These are phyloP conservation scores for Aspergillus ibericus DNA, from an alignment of 2,329 filamentous ascomycete genomes.

Conservation along the genomic window DNA sequence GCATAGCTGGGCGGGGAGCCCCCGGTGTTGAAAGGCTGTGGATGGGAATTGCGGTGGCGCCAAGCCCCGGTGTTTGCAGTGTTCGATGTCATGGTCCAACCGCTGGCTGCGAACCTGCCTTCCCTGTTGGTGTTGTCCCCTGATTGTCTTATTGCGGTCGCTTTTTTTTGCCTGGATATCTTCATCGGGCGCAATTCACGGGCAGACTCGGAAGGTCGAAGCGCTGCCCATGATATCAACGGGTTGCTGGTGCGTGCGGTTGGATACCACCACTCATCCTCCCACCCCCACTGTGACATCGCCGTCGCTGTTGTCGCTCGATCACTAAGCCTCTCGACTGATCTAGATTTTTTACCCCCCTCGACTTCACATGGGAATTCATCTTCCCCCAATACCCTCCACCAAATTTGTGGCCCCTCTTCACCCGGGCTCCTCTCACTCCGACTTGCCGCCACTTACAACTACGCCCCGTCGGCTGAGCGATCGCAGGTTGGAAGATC, in stretches of 20 bases:
- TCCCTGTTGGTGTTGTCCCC: background rate
- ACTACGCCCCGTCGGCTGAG: background rate
- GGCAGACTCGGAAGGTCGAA: background rate
- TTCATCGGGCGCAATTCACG: background rate
- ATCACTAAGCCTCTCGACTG: constrained; percentile 16
- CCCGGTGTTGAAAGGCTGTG: background rate
- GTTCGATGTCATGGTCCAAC: constrained; percentile 11
- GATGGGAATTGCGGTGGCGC: constrained; percentile 9
- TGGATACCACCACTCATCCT: constrained; percentile 3
- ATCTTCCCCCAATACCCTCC: background rate
- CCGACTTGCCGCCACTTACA: background rate
- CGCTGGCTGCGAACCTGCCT: background rate
- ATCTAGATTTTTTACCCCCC: constrained; percentile 6
- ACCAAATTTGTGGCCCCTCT: background rate
- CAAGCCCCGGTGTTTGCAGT: constrained; percentile 10
- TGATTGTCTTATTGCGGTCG: background rate
- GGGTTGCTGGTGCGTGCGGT: background rate
- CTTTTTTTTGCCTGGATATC: background rate
- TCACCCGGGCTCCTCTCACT: background rate
- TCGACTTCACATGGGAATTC: background rate
- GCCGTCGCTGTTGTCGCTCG: constrained; percentile 7
- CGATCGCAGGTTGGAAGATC: background rate
- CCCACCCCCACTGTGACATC: constrained; percentile 21
- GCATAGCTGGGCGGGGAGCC: background rate
- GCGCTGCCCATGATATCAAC: background rate